A percentile compares a stretch with the other conserved stretches of the same genome.
Conservation (phyloP, 2,329 filamentous ascomycete species). For the Neofusicoccum cordaticola region DNA sequence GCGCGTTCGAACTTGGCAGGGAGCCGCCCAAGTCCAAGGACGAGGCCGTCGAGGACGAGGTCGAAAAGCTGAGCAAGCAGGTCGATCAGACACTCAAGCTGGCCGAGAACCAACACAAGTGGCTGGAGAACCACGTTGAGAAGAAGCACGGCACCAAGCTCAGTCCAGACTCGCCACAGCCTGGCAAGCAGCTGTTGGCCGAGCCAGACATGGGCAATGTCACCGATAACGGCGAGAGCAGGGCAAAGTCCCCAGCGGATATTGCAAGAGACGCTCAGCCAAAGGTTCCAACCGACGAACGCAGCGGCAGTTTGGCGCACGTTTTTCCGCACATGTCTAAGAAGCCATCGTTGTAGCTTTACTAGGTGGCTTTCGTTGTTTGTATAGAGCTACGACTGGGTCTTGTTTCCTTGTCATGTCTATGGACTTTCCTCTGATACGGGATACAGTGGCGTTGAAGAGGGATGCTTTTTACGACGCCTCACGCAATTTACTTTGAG, state of each 20-base stretch:
- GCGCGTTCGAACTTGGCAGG: slow-evolving; percentile 46
- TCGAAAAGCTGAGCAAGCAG: slow-evolving; percentile 57
- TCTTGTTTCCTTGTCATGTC: not conserved
- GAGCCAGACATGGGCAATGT: slow-evolving; percentile 7
- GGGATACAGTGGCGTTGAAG: not conserved
- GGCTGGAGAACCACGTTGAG: slow-evolving; percentile 33
- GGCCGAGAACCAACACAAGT: slow-evolving; percentile 25
- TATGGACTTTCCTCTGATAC: not conserved
- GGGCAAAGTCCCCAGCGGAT: slow-evolving; percentile 5
- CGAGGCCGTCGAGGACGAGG: slow-evolving; percentile 56
- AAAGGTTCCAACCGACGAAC: not conserved
- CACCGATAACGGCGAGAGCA: slow-evolving; percentile 17
- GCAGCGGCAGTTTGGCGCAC: slow-evolving; percentile 24
- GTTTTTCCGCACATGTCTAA: slow-evolving; percentile 30
- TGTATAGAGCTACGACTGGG: too few species aligned
- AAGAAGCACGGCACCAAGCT: slow-evolving; percentile 21
- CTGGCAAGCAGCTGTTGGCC: not conserved
- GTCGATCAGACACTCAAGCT: slow-evolving; percentile 53
- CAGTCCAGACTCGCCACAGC: not conserved
- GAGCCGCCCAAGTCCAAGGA: slow-evolving; percentile 47
- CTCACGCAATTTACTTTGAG: not conserved
- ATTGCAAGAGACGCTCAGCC: not conserved
- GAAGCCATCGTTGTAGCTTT: slow-evolving; percentile 44
- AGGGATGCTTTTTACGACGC: too few species aligned
- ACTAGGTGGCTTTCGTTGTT: not conserved